Base-by-base conservation (phyloP, 1,284 basidiomycete genomes). In the Tilletia caries region DNA sequence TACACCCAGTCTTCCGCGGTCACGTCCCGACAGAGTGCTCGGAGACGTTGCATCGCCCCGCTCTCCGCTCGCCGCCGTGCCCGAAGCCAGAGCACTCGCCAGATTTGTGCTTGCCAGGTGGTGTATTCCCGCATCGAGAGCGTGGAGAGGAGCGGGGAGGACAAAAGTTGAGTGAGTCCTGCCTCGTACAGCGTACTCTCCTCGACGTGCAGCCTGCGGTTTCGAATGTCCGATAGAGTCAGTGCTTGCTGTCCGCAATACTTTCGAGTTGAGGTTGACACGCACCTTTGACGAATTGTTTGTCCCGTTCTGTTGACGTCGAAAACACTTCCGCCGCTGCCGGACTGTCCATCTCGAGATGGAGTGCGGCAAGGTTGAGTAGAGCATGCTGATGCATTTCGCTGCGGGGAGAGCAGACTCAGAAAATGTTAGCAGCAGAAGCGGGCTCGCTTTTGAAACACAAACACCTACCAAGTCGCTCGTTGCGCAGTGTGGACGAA, bases 311-410 rank as follows among this genome's bases (percentile, higher is more conserved):
- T 20, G 29, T 62, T 20, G 27, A 34, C 10, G 58, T 34, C 32
- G 27, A 29, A n/a, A 62, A 34, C 29, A 13, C 32, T 4, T 62
- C 58, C 1, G 58, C 58, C 32, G 32, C 58, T 13, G 58, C 27
- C 20, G 58, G 58, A 34, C 58, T 62, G 27, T 34, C 58, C 58
- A 62, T 62, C n/a, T 62, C 58, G 29, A 62, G 58, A 18, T 62
- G 33, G 0, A 62, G 29, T 3, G 58, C 58, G 5, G 58, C 58
- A 15, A 62, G 58, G 20, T 62, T 62, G 15, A 62, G 32, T 12
- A 62, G 58, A 8, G 58, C 58, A 23, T 62, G 58, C 32, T 62
- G 58, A 62, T 62, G 58, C 58, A 62, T 62, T 4, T 62, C 58
- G 8, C 58, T 62, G 18, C 2, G 37, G 2, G 2, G 15, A 6